phyloP scores from a whole-genome alignment of 306 rosid genomes.

The Fragaria ananassa region DNA sequence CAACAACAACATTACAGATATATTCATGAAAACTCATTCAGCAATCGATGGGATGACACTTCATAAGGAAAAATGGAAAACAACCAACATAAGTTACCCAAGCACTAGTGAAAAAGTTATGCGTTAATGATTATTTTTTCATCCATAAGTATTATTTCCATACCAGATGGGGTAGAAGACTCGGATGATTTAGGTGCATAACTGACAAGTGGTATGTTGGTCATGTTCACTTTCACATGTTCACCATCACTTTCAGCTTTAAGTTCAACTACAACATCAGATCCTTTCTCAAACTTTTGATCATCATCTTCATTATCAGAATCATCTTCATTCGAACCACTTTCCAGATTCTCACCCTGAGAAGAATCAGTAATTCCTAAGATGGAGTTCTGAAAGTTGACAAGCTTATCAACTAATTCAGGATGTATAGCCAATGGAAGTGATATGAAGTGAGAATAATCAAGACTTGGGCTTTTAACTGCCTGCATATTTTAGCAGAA shows the following conservation, averaged over 20 bases:
- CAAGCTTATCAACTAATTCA: conserved; percentile 73
- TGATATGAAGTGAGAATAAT: conserved; percentile 89
- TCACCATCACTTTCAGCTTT: conserved; percentile 41
- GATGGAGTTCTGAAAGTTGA: conserved; percentile 62
- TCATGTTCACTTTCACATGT: conserved; percentile 49
- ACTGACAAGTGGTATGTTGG: conserved; percentile 60
- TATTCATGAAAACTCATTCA: conserved; percentile 8
- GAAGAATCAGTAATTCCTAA: conserved; percentile 46
- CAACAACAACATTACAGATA: conserved; percentile 4
- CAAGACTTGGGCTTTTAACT: conserved; percentile 68
- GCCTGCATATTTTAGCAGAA: conserved; percentile 39
- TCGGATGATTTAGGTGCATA: conserved; percentile 59
- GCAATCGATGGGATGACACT: conserved; percentile 15
- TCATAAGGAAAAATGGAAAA: not conserved
- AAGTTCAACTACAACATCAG: conserved; percentile 59
- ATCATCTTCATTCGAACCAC: conserved; percentile 46
- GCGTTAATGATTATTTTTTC: conserved; percentile 18
- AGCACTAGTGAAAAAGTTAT: not conserved
- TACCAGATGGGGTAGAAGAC: conserved; percentile 55
- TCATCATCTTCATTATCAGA: conserved; percentile 42
- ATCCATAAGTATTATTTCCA: conserved; percentile 22
- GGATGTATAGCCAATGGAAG: conserved; percentile 94
- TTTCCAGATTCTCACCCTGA: conserved; percentile 36
- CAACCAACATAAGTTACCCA: not conserved
- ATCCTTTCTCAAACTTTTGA: conserved; percentile 40